Conservation (phyloP, 2,329 filamentous ascomycete species). For the Intubia oerlemansii region DNA sequence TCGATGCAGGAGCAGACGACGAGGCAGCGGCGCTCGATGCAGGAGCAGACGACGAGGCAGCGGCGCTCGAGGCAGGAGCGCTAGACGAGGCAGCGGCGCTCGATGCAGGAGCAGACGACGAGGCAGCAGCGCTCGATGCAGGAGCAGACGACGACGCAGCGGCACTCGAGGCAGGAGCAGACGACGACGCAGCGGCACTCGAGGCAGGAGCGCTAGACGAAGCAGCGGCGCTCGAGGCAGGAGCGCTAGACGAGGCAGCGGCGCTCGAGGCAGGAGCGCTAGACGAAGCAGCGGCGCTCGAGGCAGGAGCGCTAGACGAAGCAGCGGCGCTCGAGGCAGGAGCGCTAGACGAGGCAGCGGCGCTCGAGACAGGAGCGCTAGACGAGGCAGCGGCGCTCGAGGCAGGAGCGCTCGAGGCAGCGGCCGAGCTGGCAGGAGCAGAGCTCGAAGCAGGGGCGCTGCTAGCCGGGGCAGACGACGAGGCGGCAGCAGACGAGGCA, state of each 20-base stretch:
- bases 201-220: background rate
- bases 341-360: too few species aligned
- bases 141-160: background rate
- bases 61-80: background rate
- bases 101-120: background rate
- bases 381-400: background rate
- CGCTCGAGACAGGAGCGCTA: background rate
- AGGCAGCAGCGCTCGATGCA: background rate
- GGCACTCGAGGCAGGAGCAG: background rate
- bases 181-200: background rate
- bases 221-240: background rate
- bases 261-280: background rate
- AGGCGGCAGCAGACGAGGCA: constrained; percentile 1
- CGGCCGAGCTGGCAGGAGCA: background rate
- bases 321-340: background rate
- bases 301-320: too few species aligned
- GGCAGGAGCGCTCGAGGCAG: background rate
- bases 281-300: background rate
- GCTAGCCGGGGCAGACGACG: background rate
- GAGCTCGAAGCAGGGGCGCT: background rate
- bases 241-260: background rate
- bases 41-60: background rate
- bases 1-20: background rate
- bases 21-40: background rate
- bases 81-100: background rate